Conservation (phyloP, 768 basidiomycete species). For the Asterophora parasitica region DNA sequence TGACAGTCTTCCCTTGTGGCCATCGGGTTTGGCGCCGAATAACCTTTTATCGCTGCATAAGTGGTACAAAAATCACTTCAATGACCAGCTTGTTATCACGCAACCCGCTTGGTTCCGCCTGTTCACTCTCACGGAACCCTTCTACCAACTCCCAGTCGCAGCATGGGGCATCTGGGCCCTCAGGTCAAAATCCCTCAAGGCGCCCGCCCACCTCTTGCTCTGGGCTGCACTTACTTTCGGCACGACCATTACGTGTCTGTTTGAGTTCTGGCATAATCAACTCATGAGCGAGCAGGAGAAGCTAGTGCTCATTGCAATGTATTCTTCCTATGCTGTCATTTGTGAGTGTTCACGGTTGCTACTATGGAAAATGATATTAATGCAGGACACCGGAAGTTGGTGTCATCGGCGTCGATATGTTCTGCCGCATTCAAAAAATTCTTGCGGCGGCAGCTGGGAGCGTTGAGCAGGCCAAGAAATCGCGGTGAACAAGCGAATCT, state of each 20-base stretch:
- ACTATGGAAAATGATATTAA: not conserved
- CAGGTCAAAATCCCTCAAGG: constrained; percentile 16
- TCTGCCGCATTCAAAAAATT: constrained; percentile 17
- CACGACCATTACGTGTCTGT: constrained; percentile 19
- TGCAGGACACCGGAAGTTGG: constrained; percentile 6
- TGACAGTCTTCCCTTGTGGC: constrained; percentile 19
- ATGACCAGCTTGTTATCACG: constrained; percentile 20
- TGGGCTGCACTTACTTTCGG: constrained; percentile 17
- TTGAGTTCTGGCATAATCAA: constrained; percentile 19
- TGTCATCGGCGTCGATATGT: constrained; percentile 19
- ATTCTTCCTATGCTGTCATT: constrained; percentile 16
- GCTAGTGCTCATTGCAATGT: constrained; percentile 14
- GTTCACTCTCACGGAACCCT: constrained; percentile 16
- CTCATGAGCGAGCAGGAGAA: constrained; percentile 19
- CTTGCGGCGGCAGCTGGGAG: constrained; percentile 8
- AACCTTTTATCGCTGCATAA: constrained; percentile 16
- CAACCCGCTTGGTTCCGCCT: constrained; percentile 21
- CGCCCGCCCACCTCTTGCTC: constrained; percentile 16
- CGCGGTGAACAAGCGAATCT: not conserved
- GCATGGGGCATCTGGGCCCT: constrained; percentile 19
- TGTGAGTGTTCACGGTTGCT: constrained; percentile 10
- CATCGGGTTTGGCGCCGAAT: constrained; percentile 12
- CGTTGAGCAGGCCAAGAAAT: constrained; percentile 4
- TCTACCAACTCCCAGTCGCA: constrained; percentile 20
- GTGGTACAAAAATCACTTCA: constrained; percentile 16